Percentiles rank a stretch among this genome's conserved stretches.
phyloP scores from a whole-genome alignment of 2,329 filamentous ascomycete species.

The Beauveria bassiana region DNA sequence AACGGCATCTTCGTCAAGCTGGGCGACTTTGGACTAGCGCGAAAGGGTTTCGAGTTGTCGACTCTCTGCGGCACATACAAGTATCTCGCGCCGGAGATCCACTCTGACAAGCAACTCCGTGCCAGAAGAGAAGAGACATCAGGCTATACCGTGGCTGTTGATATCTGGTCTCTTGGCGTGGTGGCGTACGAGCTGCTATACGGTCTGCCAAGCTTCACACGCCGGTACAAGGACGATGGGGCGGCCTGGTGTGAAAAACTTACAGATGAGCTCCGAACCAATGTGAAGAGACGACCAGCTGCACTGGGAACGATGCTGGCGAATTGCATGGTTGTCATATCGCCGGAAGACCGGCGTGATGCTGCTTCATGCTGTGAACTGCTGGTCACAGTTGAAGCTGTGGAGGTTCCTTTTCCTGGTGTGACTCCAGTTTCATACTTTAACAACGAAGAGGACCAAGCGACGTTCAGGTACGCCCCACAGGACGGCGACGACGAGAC shows the following conservation, averaged over 20 bases:
- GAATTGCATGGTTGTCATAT: background rate
- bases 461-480: background rate
- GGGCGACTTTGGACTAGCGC: conserved; percentile 33
- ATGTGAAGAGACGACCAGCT: background rate
- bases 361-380: background rate
- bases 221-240: background rate
- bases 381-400: background rate
- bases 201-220: conserved; percentile 4
- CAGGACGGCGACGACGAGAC: background rate
- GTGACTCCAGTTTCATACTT: background rate
- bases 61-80: conserved; percentile 81
- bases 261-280: background rate
- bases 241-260: background rate
- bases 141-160: conserved; percentile 80
- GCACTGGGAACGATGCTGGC: background rate
- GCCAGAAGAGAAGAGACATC: background rate
- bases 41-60: conserved; percentile 87
- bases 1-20: conserved; percentile 44
- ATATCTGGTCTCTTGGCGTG: conserved; percentile 87
- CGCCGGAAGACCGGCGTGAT: background rate
- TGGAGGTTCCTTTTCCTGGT: background rate
- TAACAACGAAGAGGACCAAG: background rate
- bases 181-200: conserved; percentile 34
- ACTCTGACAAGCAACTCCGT: background rate
- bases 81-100: conserved; percentile 84